Evolutionary conservation across 176 grass and related monocot genomes (phyloP), one percentile per base, ranked within the genome.

Genomic region (Rhynchospora breviuscula): DNA sequence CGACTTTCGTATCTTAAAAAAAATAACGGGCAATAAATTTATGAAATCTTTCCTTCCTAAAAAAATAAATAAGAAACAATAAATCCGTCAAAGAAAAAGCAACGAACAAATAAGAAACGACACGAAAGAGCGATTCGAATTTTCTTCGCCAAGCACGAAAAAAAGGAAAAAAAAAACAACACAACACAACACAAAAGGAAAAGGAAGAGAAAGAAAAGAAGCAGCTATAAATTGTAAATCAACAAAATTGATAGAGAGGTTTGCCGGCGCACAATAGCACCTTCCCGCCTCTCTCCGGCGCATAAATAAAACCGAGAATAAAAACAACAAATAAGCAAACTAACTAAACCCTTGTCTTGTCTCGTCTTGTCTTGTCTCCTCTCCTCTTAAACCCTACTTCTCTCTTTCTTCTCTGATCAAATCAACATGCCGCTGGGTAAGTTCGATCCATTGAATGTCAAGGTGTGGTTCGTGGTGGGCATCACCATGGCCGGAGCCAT

Each of bases 401-500:
- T 58, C 5, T 29, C 77, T 59, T 58, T 59, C 40, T 8, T 59
- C 33, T 13, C 21, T 83, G 64, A 61, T 80, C 49, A 14, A 29
- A 2, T 78, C 49, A 11, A 33, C 10, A 74, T 75, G 85, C 15
- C 58, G 53, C 23, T 59, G 74, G 56, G 81, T 8, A 84, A 53
- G 74, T 44, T 79, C 35, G 64, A 84, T 66, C 12, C 65, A 33
- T 29, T 62, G 52, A 69, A 74, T 26, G 40, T 79, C 18, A 90
- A 81, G 64, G 81, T 86, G 31, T 95, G 89, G 93, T 90, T 96
- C 68, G 71, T 99, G 22, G 80, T 91, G 18, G 93, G 93, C 46
- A 84, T 99, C 93, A 86, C 88, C 15, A 80, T 99, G 59, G 91
- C 87, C 25, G 93, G 96, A 8, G 97, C 91, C 79, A 79, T 99